Evolutionary conservation across 139 green algal genomes (phyloP), one percentile per base, ranked within the genome.

Genomic region (Coccomyxa sp.): DNA sequence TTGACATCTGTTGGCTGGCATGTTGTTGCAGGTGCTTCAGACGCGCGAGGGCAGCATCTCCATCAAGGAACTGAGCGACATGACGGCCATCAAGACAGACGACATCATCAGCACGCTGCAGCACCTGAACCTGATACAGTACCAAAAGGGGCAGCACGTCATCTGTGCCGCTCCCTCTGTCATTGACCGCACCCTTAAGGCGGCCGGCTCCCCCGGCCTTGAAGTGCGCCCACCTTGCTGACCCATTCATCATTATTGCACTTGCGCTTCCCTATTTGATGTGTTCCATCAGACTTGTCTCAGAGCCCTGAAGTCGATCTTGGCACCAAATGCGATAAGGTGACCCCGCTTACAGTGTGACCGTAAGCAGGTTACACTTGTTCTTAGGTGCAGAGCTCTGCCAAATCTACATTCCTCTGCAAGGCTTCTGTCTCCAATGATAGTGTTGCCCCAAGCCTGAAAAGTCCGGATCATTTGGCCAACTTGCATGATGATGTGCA

Each of bases 31-130:
- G 76, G 91, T 99, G 79, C 84, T 99, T 31, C 89, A 87, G 75
- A 90, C 97, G 13, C 88, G 92, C 59, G 86, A 91, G 78, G 90
- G 90, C 15, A 92, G 80, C 57, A 90, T 98, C 58, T 92, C 82
- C 81, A 94, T 98, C 84, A 98, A 97, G 88, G 96, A 99, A 76
- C 87, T 99, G 82, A 93, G 84, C 38, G 95, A 98, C 75, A 85
- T 96, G 80, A 99, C 97, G 27, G 92, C 92, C 83, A 98, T 99
- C 89, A 96, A 96, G 84, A 92, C 91, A 9, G 96, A 99, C n/a
- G 97, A 99, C 92, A 95, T 99, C 85, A 94, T 98, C 76, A 91
- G 86, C 82, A 99, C 96, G 57, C 90, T 99, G 89, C 91, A 95
- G 86, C 77, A 91, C 81, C 89, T 98, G 9, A 89, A 95, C 75